phyloP scores from a whole-genome alignment of 192 early-diverging fungal genomes.

The Linnemannia schmuckeri region DNA sequence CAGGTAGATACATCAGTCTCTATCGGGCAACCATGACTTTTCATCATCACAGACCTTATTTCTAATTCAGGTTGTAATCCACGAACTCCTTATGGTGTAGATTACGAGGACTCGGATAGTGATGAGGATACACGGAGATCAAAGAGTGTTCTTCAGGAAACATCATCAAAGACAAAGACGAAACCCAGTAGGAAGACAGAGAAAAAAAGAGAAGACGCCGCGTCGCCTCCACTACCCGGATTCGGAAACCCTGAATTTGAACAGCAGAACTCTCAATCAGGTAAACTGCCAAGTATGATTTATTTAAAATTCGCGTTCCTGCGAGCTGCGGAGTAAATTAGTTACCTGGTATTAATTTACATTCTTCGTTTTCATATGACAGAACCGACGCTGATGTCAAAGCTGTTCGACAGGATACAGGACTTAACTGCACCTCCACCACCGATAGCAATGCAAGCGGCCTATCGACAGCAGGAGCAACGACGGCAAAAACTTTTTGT shows the following conservation, averaged over 20 bases:
- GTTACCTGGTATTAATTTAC: not conserved
- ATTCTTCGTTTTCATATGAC: not conserved
- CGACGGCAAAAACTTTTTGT: slow-evolving; percentile 50
- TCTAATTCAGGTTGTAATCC: not conserved
- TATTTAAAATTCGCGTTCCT: not conserved
- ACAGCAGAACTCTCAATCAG: slow-evolving; percentile 7
- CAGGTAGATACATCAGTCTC: slow-evolving; percentile 12
- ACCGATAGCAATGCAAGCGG: slow-evolving; percentile 41
- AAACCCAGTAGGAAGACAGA: slow-evolving; percentile 4
- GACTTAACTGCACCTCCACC: slow-evolving; percentile 52
- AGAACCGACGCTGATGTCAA: slow-evolving; percentile 40
- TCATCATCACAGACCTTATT: not conserved
- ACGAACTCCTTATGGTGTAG: not conserved
- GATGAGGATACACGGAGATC: slow-evolving; percentile 5
- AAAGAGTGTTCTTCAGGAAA: not conserved
- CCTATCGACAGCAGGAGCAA: slow-evolving; percentile 40
- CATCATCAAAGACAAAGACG: not conserved
- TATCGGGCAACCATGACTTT: not conserved
- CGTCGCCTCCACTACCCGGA: slow-evolving; percentile 44
- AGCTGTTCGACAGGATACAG: slow-evolving; percentile 38
- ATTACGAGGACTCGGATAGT: slow-evolving; percentile 38
- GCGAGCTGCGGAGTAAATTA: not conserved
- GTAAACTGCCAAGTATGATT: not conserved
- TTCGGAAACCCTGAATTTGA: slow-evolving; percentile 51
- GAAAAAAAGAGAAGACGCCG: not conserved